Evolutionary conservation across 805 yeast species (phyloP).

Genomic region (Wickerhamomyces silvicola): DNA sequence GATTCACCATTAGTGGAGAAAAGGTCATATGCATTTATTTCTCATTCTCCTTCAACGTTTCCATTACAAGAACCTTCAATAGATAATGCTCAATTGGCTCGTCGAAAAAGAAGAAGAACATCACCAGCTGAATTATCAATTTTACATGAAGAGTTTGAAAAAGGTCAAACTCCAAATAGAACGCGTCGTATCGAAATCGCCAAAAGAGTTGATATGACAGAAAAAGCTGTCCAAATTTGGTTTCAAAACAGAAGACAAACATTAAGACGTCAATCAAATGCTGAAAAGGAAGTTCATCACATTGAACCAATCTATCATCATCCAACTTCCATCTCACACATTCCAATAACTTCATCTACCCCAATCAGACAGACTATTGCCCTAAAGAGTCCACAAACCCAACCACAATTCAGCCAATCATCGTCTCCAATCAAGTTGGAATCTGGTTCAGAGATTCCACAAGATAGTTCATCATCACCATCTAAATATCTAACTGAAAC

Average conservation of each 20-base stretch:
- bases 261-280: constrained; percentile 44
- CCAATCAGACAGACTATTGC: constrained; percentile 4
- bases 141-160: constrained; percentile 70
- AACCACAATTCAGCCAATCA: constrained; percentile 2
- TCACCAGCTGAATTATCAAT: constrained; percentile 80
- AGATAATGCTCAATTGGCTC: constrained; percentile 87
- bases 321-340: constrained; percentile 1
- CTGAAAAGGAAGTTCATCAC: constrained; percentile 24
- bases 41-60: constrained; percentile 87
- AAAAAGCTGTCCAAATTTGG: constrained; percentile 97
- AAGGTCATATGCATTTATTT: constrained; percentile 72
- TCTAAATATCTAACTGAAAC: not conserved
- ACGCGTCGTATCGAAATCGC: constrained; percentile 75
- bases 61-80: constrained; percentile 77
- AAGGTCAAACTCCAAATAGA: constrained; percentile 78
- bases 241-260: constrained; percentile 94
- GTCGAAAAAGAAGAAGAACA: constrained; percentile 93
- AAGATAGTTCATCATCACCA: not conserved
- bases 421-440: not conserved
- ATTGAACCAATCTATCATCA: constrained; percentile 17
- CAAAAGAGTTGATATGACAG: constrained; percentile 80
- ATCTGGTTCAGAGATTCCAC: not conserved
- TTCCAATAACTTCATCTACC: constrained; percentile 1
- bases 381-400: not conserved
- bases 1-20: constrained; percentile 24